A percentile compares a stretch with the other conserved stretches of the same genome.
These are phyloP conservation scores for Colletotrichum sidae DNA, from an alignment of 2,329 filamentous ascomycete genomes.

Conservation along the genomic window DNA sequence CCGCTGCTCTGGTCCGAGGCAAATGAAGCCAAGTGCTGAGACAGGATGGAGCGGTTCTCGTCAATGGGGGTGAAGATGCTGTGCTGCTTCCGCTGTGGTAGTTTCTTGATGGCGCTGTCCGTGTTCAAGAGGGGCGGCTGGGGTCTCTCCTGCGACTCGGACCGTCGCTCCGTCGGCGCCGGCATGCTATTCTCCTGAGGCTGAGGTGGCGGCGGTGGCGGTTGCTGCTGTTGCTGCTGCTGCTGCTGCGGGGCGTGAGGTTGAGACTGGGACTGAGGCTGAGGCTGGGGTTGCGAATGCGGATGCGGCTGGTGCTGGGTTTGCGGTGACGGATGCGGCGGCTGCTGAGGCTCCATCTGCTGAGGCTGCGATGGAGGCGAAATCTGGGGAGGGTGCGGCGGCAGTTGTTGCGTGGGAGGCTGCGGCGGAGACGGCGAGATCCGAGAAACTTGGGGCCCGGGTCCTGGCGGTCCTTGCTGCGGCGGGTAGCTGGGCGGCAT, in stretches of 20 bases:
- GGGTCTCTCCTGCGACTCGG: constrained; percentile 60
- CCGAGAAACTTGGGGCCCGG: constrained; percentile 57
- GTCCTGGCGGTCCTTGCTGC: constrained; percentile 61
- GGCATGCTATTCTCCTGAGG: constrained; percentile 63
- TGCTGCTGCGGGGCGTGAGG: constrained; percentile 49
- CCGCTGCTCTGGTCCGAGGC: constrained; percentile 60
- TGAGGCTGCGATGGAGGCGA: constrained; percentile 64
- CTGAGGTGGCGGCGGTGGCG: constrained; percentile 53
- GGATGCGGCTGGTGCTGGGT: constrained; percentile 46
- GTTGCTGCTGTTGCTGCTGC: constrained; percentile 55
- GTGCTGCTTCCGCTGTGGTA: constrained; percentile 82
- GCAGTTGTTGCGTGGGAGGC: constrained; percentile 63
- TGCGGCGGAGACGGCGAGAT: constrained; percentile 71
- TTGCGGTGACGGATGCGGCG: constrained; percentile 52
- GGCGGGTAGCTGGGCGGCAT: constrained; percentile 75
- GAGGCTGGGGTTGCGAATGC: constrained; percentile 51
- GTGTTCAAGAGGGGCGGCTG: constrained; percentile 63
- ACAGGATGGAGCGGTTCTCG: constrained; percentile 87
- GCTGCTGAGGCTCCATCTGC: constrained; percentile 47
- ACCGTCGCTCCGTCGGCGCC: constrained; percentile 59
- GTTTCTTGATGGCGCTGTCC: constrained; percentile 66
- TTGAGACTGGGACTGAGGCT: constrained; percentile 25
- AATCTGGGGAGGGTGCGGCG: constrained; percentile 60
- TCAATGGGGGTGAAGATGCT: constrained; percentile 99
- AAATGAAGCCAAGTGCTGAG: constrained; percentile 82